Evolutionary conservation across 1,284 basidiomycete genomes (phyloP).

Genomic region (Omphalotus olearius): DNA sequence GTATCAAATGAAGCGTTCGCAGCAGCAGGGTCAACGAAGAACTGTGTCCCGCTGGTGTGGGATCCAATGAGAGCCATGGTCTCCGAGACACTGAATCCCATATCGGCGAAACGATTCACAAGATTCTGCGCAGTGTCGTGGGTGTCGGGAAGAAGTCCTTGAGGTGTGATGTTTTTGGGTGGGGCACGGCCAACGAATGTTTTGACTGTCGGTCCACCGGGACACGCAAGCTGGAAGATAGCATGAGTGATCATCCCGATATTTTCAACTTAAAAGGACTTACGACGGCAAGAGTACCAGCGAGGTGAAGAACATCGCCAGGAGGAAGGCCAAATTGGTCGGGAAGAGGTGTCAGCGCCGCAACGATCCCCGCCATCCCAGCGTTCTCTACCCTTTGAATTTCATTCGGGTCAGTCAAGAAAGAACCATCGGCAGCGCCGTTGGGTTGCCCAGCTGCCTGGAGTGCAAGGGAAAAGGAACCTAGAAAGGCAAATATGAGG

Average conservation of each 20-base stretch:
- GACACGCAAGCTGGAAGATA: constrained; percentile 13
- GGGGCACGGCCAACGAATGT: constrained; percentile 12
- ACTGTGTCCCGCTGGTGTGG: constrained; percentile 16
- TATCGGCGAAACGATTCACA: constrained; percentile 16
- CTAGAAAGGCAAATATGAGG: constrained; percentile 1
- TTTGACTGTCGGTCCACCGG: constrained; percentile 14
- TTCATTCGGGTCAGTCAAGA: constrained; percentile 13
- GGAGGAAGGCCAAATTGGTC: constrained; percentile 9
- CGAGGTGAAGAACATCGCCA: constrained; percentile 13
- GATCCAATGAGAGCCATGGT: constrained; percentile 18
- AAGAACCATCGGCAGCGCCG: constrained; percentile 15
- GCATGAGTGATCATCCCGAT: not conserved
- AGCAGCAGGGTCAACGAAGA: constrained; percentile 12
- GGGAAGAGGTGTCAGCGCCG: constrained; percentile 9
- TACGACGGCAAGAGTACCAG: constrained; percentile 6
- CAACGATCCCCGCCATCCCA: constrained; percentile 12
- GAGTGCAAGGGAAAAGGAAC: constrained; percentile 13
- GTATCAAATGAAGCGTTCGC: constrained; percentile 10
- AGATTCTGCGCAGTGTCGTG: constrained; percentile 5
- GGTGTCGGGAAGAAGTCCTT: constrained; percentile 16
- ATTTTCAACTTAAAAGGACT: not conserved
- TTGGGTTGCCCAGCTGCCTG: constrained; percentile 9
- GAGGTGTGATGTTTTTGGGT: constrained; percentile 10
- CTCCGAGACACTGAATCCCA: constrained; percentile 15
- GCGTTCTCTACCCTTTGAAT: constrained; percentile 12